Base-by-base conservation (phyloP, 495 filamentous ascomycete genomes). In the Geoglossum glabrum region DNA sequence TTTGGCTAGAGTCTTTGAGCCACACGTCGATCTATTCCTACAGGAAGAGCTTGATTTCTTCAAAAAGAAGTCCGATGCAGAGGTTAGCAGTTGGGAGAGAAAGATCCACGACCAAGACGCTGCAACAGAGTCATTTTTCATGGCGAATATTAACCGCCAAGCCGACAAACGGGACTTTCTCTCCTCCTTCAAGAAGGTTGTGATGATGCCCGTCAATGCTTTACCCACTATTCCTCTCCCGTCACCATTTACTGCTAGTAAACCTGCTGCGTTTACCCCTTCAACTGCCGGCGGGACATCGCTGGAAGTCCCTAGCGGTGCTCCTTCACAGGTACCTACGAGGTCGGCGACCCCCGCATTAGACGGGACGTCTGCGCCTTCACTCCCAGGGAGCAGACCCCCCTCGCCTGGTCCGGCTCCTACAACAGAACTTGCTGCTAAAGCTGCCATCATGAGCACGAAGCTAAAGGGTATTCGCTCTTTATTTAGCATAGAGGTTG, bases 181-280 rank as follows among this genome's bases (percentile, higher is more conserved):
- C 62, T 90, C 80, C 19, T 93, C 89, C 1, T 99, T 99, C 73
- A 96, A 88, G 68, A 97, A 99, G 65, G 92, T 99, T 10, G 87
- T 99, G 61, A 94, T 97, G 86, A 88, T 94, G 81, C 93, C 93
- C 25, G 90, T 97, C 30, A 92, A 87, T 52, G 88, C 90, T 26
- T 70, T 97, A 3, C 87, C 87, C 3, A 74, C 67, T 6, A 64
- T 76, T 54, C 74, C 77, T 13, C 75, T 77, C 26, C 77, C 83
- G 52, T 79, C 78, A 38, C 74, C 73, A 23, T 75, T 73, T 51
- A 63, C 66, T 9, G 64, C 70, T 27, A 76, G 74, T 78, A 63
- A 73, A 64, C 55, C 75, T 66, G 30, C 10, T 62, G 61, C 71
- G 0, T 67, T 65, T 52, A 64, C 64, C 23, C 58, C 64, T 50